A percentile compares a stretch with the other conserved stretches of the same genome.
Conservation (phyloP, 1,284 basidiomycete species). For the Papiliotrema flavescens region DNA sequence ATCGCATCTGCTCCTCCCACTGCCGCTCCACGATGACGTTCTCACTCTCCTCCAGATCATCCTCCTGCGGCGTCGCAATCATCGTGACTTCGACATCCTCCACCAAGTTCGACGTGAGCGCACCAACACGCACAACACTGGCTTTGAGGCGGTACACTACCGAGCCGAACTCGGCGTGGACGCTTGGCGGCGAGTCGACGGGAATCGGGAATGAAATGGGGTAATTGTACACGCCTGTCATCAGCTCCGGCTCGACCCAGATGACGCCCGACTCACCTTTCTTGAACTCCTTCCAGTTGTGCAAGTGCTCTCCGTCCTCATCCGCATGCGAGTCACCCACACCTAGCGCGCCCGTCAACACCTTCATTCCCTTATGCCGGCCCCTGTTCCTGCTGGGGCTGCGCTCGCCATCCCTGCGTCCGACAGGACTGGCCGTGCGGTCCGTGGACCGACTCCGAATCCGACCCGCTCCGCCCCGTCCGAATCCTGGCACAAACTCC, state of each 20-base stretch:
- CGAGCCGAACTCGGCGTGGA: slow-evolving; percentile 73
- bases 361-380: slow-evolving; percentile 47
- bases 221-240: slow-evolving; percentile 82
- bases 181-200: slow-evolving; percentile 70
- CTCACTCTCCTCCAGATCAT: slow-evolving; percentile 73
- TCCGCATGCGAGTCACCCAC: slow-evolving; percentile 52
- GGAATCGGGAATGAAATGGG: slow-evolving; percentile 89
- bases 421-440: slow-evolving; percentile 3
- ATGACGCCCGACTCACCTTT: slow-evolving; percentile 58
- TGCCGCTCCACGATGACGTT: slow-evolving; percentile 81
- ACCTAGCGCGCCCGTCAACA: slow-evolving; percentile 42
- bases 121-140: slow-evolving; percentile 75
- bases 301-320: slow-evolving; percentile 48
- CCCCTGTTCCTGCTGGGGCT: slow-evolving; percentile 45
- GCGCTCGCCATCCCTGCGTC: slow-evolving; percentile 26
- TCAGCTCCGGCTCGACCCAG: not conserved
- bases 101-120: slow-evolving; percentile 70
- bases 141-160: slow-evolving; percentile 80
- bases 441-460: slow-evolving; percentile 11
- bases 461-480: slow-evolving; percentile 36
- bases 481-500: slow-evolving; percentile 25
- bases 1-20: slow-evolving; percentile 86
- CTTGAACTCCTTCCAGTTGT: slow-evolving; percentile 84
- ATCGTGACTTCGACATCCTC: slow-evolving; percentile 71
- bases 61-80: slow-evolving; percentile 71